phyloP scores from a whole-genome alignment of 768 basidiomycete species.

The Boletus reticuloceps region DNA sequence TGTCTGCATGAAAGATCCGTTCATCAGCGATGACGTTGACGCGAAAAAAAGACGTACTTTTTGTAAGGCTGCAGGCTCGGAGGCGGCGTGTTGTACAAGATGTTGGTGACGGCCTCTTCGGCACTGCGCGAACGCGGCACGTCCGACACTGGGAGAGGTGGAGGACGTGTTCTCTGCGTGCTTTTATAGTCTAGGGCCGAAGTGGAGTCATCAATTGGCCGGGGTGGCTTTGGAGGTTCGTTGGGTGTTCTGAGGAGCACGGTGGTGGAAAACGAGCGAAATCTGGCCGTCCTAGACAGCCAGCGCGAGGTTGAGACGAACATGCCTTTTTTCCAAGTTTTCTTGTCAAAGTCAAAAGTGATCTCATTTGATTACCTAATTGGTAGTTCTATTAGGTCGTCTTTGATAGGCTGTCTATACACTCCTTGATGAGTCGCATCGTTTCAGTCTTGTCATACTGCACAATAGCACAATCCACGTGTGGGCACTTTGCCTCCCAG shows the following conservation, averaged over 20 bases:
- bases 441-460: conserved; percentile 59
- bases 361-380: conserved; percentile 14
- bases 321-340: conserved; percentile 4
- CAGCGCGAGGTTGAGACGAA: conserved; percentile 17
- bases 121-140: conserved; percentile 81
- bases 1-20: conserved; percentile 53
- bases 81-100: conserved; percentile 93
- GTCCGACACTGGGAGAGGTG: conserved; percentile 83
- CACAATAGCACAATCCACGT: conserved; percentile 41
- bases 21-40: background rate
- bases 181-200: conserved; percentile 93
- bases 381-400: conserved; percentile 21
- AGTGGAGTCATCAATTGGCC: conserved; percentile 87
- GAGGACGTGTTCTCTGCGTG: conserved; percentile 66
- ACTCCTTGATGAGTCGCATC: conserved; percentile 50
- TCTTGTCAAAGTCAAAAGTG: too few relatives aligned
- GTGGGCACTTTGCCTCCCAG: conserved; percentile 56
- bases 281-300: conserved; percentile 9
- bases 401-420: conserved; percentile 49
- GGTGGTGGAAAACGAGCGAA: conserved; percentile 24
- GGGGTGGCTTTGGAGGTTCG: conserved; percentile 67
- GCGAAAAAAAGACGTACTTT: conserved; percentile 48
- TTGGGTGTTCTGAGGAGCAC: conserved; percentile 12
- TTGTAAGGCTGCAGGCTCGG: conserved; percentile 91
- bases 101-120: conserved; percentile 97